Conservation (phyloP, 75 land plant genomes). For the Selaginella tamariscina region DNA sequence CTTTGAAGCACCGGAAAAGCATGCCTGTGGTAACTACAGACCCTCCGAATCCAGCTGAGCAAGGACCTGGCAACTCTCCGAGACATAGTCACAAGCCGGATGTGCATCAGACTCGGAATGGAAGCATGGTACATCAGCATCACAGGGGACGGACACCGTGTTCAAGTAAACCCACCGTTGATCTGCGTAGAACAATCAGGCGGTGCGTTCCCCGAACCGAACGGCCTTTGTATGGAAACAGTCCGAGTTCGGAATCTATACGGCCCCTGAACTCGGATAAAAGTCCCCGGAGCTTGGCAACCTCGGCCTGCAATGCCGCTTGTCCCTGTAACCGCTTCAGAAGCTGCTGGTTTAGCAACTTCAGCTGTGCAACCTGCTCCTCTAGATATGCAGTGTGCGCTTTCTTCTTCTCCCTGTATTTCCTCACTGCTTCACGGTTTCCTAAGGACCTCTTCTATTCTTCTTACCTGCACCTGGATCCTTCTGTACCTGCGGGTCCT, state of each 20-base stretch:
- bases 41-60: background rate
- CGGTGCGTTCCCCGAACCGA: background rate
- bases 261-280: constrained; percentile 48
- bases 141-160: background rate
- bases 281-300: constrained; percentile 39
- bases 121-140: background rate
- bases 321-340: constrained; percentile 46
- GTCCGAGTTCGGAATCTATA: constrained; percentile 56
- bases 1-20: too few species aligned
- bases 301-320: constrained; percentile 53
- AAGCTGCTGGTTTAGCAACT: constrained; percentile 57
- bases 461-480: too few species aligned
- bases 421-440: constrained; percentile 75
- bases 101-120: background rate
- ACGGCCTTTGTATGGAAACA: constrained; percentile 13
- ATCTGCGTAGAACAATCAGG: background rate
- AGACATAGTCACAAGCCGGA: background rate
- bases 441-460: constrained; percentile 53
- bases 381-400: constrained; percentile 70
- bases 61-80: background rate
- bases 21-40: too few species aligned
- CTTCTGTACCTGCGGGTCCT: constrained; percentile 21
- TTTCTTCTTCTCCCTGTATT: constrained; percentile 96
- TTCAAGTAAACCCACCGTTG: background rate
- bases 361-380: constrained; percentile 62